These are phyloP conservation scores for Penicillium italicum DNA, from an alignment of 2,329 filamentous ascomycete species.

Conservation along the genomic window DNA sequence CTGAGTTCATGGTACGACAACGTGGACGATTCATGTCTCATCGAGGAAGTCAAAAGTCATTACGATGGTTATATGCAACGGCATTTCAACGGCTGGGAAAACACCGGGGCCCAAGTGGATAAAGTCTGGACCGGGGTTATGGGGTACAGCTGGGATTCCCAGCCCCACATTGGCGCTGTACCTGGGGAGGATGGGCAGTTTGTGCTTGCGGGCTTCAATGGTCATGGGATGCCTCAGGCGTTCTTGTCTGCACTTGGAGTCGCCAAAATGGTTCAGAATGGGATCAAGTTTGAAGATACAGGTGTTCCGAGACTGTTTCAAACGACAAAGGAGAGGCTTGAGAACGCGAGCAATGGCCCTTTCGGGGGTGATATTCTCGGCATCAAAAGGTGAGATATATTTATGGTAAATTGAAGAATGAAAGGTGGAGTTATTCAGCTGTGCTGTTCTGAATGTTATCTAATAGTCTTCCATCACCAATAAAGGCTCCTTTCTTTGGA, in stretches of 20 bases:
- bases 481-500: neutral
- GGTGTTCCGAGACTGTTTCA: slow-evolving; percentile 35
- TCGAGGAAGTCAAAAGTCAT: slow-evolving; percentile 43
- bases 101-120: slow-evolving; percentile 32
- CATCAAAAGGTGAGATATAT: neutral
- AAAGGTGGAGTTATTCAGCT: neutral
- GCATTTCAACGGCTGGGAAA: slow-evolving; percentile 38
- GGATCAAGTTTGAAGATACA: slow-evolving; percentile 28
- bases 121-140: slow-evolving; percentile 48
- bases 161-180: slow-evolving; percentile 53
- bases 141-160: slow-evolving; percentile 51
- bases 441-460: neutral
- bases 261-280: slow-evolving; percentile 51
- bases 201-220: slow-evolving; percentile 61
- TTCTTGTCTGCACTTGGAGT: slow-evolving; percentile 54
- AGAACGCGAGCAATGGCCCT: neutral
- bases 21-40: slow-evolving; percentile 51
- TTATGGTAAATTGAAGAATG: too few species aligned
- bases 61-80: slow-evolving; percentile 40
- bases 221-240: slow-evolving; percentile 65
- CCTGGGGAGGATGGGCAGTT: slow-evolving; percentile 50
- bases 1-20: slow-evolving; percentile 45
- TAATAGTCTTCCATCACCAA: neutral
- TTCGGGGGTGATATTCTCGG: neutral
- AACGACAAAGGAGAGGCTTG: slow-evolving; percentile 13